These are phyloP conservation scores for Annulohypoxylon moriforme DNA, from an alignment of 495 filamentous ascomycete genomes.

Conservation along the genomic window DNA sequence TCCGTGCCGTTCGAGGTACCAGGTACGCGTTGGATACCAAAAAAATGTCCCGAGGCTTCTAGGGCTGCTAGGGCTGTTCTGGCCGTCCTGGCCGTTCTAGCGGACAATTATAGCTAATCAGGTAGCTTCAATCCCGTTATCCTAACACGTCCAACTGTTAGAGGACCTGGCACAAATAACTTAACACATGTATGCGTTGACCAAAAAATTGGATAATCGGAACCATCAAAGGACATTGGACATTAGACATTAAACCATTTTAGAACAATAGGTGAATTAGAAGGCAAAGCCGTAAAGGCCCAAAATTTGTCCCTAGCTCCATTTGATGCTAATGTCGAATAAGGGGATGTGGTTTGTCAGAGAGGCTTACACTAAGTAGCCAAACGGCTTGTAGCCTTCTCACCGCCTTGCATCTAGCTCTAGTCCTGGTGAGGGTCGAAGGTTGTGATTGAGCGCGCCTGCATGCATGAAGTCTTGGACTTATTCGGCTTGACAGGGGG, in stretches of 20 bases:
- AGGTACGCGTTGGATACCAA: slow-evolving; percentile 34
- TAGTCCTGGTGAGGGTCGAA: slow-evolving; percentile 36
- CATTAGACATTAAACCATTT: not conserved
- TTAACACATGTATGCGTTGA: slow-evolving; percentile 21
- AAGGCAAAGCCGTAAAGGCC: slow-evolving; percentile 23
- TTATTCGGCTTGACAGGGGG: slow-evolving; percentile 22
- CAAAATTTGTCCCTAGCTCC: slow-evolving; percentile 31
- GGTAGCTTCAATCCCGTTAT: slow-evolving; percentile 22
- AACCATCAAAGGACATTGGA: slow-evolving; percentile 3
- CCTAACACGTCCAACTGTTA: slow-evolving; percentile 32
- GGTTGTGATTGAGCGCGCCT: slow-evolving; percentile 43
- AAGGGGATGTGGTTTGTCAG: slow-evolving; percentile 44
- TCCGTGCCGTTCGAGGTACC: slow-evolving; percentile 29
- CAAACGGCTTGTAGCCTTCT: slow-evolving; percentile 49
- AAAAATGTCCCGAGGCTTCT: slow-evolving; percentile 20
- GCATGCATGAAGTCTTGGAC: slow-evolving; percentile 44
- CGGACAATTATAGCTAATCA: slow-evolving; percentile 23
- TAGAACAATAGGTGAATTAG: slow-evolving; percentile 35
- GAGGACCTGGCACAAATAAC: slow-evolving; percentile 24
- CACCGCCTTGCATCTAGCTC: slow-evolving; percentile 48
- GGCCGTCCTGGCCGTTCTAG: slow-evolving; percentile 9
- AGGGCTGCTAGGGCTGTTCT: slow-evolving; percentile 37
- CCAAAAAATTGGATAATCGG: slow-evolving; percentile 27
- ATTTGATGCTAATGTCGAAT: slow-evolving; percentile 38
- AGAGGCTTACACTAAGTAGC: slow-evolving; percentile 43